Evolutionary conservation across 2,329 filamentous ascomycete species (phyloP), one percentile per base, ranked within the genome.

Genomic region (Alternaria postmessia): DNA sequence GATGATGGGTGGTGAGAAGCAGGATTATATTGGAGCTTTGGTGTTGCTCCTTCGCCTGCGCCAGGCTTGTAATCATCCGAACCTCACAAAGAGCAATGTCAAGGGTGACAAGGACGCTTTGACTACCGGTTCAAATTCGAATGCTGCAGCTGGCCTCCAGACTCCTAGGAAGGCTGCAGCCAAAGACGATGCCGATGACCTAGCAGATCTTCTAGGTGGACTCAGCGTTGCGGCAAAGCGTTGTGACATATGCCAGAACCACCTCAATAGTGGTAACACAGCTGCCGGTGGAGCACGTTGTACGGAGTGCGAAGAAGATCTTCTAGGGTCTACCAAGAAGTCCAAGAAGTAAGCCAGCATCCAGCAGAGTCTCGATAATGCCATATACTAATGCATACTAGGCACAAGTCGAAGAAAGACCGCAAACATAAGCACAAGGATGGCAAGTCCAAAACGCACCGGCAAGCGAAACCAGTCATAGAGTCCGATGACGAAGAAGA

Each of bases 21-120:
- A 94, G 54, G 96, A 93, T 81, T 98, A 98, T 75, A 94, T 96
- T 59, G 96, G 93, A 70, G 95, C 95, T 18, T 87, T 99, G 73
- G 94, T 97, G 12, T 82, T 99, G 62, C 86, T 99, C n/a, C 82
- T 99, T 57, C 89, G 95, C 39, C 83, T 99, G 61, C 87, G 95
- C 61, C 95, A 99, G 78, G 92, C 93, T 20, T 99, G 95, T 78
- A 97, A 99, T 73, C 95, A 99, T 75, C 93, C 94, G 0, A 90
- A 93, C 66, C 84, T 99, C 46, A 90, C 97, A 12, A 92, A 92
- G 66, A 90, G 89, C 64, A 94, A 96, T 73, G 84, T 97, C 58
- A 90, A 90, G 56, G 92, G 92, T 66, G 95, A 99, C 75, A 93
- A 90, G 70, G 95, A 98, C 72, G 92, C 92, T 3, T 81, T 97